These are phyloP conservation scores for Choiromyces venosus DNA, from an alignment of 495 filamentous ascomycete species.

Conservation along the genomic window DNA sequence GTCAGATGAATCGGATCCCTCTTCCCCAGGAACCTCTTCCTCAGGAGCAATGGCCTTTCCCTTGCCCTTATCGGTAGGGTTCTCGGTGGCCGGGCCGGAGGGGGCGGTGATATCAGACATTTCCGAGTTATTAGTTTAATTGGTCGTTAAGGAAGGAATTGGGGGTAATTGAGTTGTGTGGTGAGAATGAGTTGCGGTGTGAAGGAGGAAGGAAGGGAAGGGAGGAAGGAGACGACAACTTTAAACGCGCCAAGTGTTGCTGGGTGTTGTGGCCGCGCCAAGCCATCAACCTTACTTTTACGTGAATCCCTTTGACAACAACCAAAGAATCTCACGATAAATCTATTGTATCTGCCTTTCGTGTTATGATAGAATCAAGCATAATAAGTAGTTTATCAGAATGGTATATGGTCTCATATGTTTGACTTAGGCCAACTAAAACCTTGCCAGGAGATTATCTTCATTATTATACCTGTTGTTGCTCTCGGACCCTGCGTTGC, in stretches of 20 bases:
- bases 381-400: neutral
- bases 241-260: neutral
- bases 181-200: conserved; percentile 19
- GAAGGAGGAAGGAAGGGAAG: conserved; percentile 11
- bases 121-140: conserved; percentile 36
- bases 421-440: neutral
- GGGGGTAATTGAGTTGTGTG: conserved; percentile 2
- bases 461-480: neutral
- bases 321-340: neutral
- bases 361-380: neutral
- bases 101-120: conserved; percentile 41
- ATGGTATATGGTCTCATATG: neutral
- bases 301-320: neutral
- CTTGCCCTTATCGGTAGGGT: conserved; percentile 55
- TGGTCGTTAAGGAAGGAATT: conserved; percentile 44
- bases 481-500: neutral
- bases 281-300: neutral
- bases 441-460: neutral
- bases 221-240: conserved; percentile 8
- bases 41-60: conserved; percentile 62
- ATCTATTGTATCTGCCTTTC: neutral
- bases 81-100: conserved; percentile 47
- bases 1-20: conserved; percentile 48
- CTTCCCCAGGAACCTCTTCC: conserved; percentile 61
- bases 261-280: neutral